Conservation (phyloP, 768 basidiomycete species). For the Paxillus rubicundulus region DNA sequence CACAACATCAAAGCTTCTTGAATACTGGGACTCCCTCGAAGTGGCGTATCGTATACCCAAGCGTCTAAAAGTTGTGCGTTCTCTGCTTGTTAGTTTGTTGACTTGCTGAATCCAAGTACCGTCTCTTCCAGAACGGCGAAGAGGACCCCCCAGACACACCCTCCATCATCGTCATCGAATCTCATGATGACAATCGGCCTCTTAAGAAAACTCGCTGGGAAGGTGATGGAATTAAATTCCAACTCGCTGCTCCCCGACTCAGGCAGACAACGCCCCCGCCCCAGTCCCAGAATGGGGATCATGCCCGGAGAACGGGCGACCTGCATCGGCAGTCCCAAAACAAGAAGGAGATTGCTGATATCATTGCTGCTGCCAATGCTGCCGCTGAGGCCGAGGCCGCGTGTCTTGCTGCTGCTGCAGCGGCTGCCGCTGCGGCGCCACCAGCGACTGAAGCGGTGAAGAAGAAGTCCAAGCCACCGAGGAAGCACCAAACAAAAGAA, state of each 20-base stretch:
- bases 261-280: neutral
- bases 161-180: conserved; percentile 16
- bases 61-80: conserved; percentile 44
- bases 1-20: conserved; percentile 53
- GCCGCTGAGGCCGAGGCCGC: conserved; percentile 34
- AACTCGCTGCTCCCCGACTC: conserved; percentile 1
- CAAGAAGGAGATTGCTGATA: conserved; percentile 34
- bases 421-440: conserved; percentile 6
- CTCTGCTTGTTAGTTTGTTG: neutral
- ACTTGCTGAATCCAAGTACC: neutral
- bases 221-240: conserved; percentile 24
- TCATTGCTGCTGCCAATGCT: conserved; percentile 42
- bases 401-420: conserved; percentile 23
- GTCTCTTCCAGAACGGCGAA: conserved; percentile 26
- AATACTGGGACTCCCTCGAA: conserved; percentile 76
- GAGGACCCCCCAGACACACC: conserved; percentile 23
- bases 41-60: conserved; percentile 88
- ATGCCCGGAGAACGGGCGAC: neutral
- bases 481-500: conserved; percentile 47
- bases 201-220: conserved; percentile 33
- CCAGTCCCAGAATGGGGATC: neutral
- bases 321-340: conserved; percentile 1
- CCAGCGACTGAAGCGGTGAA: conserved; percentile 15
- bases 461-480: conserved; percentile 29
- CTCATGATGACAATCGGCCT: conserved; percentile 30